A percentile compares a stretch with the other conserved stretches of the same genome.
Conservation (phyloP, 2,329 filamentous ascomycete species). For the Colletotrichum sp. region DNA sequence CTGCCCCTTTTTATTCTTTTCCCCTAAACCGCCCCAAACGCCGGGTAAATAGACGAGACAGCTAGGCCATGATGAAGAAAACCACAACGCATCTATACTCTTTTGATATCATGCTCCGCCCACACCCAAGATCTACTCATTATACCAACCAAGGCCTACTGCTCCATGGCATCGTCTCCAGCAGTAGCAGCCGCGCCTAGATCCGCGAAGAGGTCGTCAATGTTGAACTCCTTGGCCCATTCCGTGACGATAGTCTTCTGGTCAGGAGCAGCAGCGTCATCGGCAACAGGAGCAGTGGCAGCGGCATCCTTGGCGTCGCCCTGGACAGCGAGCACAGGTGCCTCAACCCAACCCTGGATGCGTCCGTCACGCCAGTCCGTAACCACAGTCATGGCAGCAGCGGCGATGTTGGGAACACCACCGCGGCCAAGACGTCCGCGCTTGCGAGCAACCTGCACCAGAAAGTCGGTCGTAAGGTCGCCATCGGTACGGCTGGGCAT, state of each 20-base stretch:
- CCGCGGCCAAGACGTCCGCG: conserved; percentile 87
- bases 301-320: conserved; percentile 35
- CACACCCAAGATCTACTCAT: neutral
- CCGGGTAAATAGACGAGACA: neutral
- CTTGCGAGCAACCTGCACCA: conserved; percentile 94
- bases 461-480: conserved; percentile 85
- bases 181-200: conserved; percentile 29
- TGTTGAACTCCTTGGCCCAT: conserved; percentile 93
- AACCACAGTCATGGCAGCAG: conserved; percentile 90
- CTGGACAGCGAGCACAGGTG: conserved; percentile 67
- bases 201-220: conserved; percentile 92
- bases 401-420: conserved; percentile 85
- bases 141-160: conserved; percentile 34
- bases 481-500: conserved; percentile 69
- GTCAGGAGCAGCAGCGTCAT: conserved; percentile 58
- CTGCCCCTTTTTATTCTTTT: neutral
- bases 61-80: conserved; percentile 1
- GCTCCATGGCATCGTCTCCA: conserved; percentile 56
- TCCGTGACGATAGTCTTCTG: conserved; percentile 90
- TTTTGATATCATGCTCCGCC: conserved; percentile 6
- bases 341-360: conserved; percentile 89
- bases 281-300: conserved; percentile 35
- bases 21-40: conserved; percentile 11
- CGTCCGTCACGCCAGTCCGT: conserved; percentile 97
- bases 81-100: neutral